Evolutionary conservation across 192 early-diverging fungal species (phyloP), one percentile per base, ranked within the genome.

Genomic region (Linnemannia elongata): DNA sequence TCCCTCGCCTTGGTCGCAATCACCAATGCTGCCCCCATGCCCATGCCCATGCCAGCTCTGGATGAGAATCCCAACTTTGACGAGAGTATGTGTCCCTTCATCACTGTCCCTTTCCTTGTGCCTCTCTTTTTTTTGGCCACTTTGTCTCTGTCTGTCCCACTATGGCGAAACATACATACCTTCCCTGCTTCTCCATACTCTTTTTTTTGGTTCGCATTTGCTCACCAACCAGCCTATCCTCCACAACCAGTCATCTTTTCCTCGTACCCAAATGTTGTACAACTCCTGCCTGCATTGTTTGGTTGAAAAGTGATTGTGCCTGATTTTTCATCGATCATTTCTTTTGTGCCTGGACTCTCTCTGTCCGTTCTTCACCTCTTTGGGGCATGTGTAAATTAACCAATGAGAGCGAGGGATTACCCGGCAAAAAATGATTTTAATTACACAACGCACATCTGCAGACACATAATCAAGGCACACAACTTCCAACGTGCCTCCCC

Each of bases 1-100:
- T 84, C 82, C 36, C 30, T 84, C 47, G 77, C 82, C 33, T 27
- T 84, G 1, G 73, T 79, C 22, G 73, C 77, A 44, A 17, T 84
- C 52, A 79, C 82, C 38, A 49, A 42, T 24, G 82, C 82, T 47
- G 77, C 77, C 13, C 82, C 82, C 17, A 4, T 84, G 17, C 82
- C 75, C 6, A 36, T 57, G 18, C 49, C 80, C 33, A 74, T 47
- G 24, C 66, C 74, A 49, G 69, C 52, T 33, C 35, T 42, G n/a
- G 30, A 24, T 35, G 47, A 49, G 24, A 33, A 20, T 13, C 49
- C n/a, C 33, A 20, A 0, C 42, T 20, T 35, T 17, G 66, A 75
- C 20, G 66, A 75, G 24, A 47, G 80, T 81, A 72, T 72, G 81
- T 22, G 42, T 39, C 1, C 1, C 10, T 3, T 55, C 47, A 9